Conservation (phyloP, 23 red algal species). For the Porphyridium purpureum region DNA sequence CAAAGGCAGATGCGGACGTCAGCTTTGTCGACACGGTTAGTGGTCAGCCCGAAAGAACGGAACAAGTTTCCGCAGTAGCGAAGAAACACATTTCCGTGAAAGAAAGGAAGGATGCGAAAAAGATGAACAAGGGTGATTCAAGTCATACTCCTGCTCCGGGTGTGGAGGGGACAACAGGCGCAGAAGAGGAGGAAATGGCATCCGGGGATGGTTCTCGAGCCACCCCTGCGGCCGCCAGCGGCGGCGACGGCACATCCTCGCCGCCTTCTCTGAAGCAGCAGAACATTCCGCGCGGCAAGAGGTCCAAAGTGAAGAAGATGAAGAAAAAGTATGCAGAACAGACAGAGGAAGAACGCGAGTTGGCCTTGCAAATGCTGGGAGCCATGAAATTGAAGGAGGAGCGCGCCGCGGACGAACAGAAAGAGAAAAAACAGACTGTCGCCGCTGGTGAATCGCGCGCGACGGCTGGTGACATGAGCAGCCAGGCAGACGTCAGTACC, state of each 20-base stretch:
- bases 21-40: neutral
- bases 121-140: neutral
- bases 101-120: slow-evolving; percentile 5
- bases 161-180: neutral
- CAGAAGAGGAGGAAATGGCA: neutral
- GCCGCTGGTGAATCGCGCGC: neutral
- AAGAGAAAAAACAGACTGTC: neutral
- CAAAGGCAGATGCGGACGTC: neutral
- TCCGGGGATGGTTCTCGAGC: neutral
- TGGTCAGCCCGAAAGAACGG: neutral
- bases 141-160: neutral
- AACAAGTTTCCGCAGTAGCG: neutral
- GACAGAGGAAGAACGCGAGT: slow-evolving; percentile 60
- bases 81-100: slow-evolving; percentile 30
- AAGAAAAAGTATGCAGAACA: slow-evolving; percentile 86
- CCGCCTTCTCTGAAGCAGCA: no score
- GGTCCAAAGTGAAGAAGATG: slow-evolving; percentile 65
- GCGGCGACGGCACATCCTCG: neutral
- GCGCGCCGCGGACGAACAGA: neutral
- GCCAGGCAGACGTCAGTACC: neutral
- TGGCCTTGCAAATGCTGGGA: slow-evolving; percentile 78
- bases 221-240: neutral
- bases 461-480: neutral
- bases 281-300: slow-evolving; percentile 80
- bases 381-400: slow-evolving; percentile 36